Percentiles rank a stretch among this genome's conserved stretches.
These are phyloP conservation scores for Boletus pseudo-olivaceus DNA, from an alignment of 768 basidiomycete genomes.

Conservation along the genomic window DNA sequence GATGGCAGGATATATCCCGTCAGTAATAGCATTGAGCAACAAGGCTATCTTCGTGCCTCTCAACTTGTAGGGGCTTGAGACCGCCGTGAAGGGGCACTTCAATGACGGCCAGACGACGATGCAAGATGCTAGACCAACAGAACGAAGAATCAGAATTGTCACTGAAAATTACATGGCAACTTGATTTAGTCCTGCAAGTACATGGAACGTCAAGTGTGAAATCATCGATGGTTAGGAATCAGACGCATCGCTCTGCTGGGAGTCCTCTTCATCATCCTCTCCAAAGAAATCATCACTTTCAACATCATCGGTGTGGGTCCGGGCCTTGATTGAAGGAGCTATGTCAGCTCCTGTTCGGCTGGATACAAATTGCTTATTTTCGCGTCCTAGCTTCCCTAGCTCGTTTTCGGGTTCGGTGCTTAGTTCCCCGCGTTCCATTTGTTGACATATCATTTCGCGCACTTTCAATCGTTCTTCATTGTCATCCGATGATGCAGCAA, in stretches of 20 bases:
- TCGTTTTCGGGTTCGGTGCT: conserved; percentile 57
- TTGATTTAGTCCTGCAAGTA: conserved; percentile 72
- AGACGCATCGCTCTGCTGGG: conserved; percentile 15
- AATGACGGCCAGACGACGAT: background rate
- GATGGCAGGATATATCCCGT: too few species aligned
- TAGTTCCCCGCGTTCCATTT: conserved; percentile 61
- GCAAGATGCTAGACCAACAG: background rate
- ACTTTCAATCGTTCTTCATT: conserved; percentile 57
- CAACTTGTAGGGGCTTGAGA: too few species aligned
- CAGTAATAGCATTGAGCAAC: too few species aligned
- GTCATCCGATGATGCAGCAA: conserved; percentile 15
- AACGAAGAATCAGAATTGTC: background rate
- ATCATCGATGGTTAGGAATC: conserved; percentile 3
- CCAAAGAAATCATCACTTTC: conserved; percentile 29
- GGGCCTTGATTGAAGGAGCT: conserved; percentile 3
- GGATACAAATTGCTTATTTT: background rate
- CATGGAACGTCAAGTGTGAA: conserved; percentile 33
- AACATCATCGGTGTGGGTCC: conserved; percentile 10
- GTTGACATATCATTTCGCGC: conserved; percentile 52
- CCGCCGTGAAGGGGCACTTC: too few species aligned
- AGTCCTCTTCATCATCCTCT: conserved; percentile 22
- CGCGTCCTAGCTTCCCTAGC: conserved; percentile 11
- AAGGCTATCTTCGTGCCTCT: too few species aligned
- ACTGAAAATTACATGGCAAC: background rate
- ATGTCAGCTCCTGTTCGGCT: conserved; percentile 1